These are phyloP conservation scores for Botrytis pseudocinerea DNA, from an alignment of 2,329 filamentous ascomycete genomes.

Conservation along the genomic window DNA sequence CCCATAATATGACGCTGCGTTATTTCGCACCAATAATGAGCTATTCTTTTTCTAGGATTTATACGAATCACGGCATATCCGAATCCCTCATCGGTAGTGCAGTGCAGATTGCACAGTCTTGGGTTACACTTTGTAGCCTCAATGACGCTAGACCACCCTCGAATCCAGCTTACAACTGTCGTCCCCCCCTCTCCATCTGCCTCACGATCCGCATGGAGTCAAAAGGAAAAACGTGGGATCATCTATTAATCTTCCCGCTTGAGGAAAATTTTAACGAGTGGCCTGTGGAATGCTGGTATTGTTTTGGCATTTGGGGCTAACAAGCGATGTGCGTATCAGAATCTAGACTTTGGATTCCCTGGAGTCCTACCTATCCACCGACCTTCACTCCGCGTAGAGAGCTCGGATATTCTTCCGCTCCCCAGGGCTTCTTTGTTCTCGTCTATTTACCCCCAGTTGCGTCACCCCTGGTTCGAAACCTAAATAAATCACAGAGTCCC, in stretches of 20 bases:
- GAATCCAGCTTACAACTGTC: not conserved
- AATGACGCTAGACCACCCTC: conserved; percentile 12
- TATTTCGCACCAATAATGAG: conserved; percentile 19
- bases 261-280: conserved; percentile 25
- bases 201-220: conserved; percentile 13
- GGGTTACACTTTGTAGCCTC: conserved; percentile 10
- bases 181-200: not conserved
- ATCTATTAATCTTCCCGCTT: conserved; percentile 19
- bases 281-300: not conserved
- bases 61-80: conserved; percentile 27
- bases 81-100: conserved; percentile 24
- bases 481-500: not conserved
- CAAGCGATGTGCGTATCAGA: not conserved
- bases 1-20: conserved; percentile 8
- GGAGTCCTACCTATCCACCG: not conserved
- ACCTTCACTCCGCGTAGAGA: conserved; percentile 1
- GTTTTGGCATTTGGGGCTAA: not conserved
- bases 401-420: conserved; percentile 10
- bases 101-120: not conserved
- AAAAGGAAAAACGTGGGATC: conserved; percentile 25
- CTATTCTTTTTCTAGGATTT: not conserved
- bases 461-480: not conserved
- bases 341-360: conserved; percentile 16
- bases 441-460: not conserved
- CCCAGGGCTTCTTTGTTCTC: not conserved